Percentiles rank a stretch among this genome's conserved stretches.
Conservation (phyloP, 257 asterid species). For the Jasminum sambac region DNA sequence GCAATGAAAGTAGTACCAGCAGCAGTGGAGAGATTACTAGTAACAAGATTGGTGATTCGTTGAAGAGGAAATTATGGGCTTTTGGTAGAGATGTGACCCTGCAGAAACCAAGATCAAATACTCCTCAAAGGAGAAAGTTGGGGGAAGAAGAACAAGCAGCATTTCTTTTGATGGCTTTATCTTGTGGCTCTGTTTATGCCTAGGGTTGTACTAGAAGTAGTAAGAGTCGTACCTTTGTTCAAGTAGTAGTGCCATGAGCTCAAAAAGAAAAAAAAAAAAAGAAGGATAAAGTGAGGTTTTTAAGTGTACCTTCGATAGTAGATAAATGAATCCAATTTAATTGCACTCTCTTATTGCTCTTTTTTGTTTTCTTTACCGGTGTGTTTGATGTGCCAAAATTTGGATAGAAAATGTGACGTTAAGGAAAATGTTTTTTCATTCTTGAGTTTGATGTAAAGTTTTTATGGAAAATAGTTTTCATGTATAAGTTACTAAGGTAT, state of each 20-base stretch:
- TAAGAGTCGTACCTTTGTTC: slow-evolving; percentile 31
- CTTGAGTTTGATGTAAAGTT: too few relatives aligned
- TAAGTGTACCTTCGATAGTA: background rate
- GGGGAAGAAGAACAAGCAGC: slow-evolving; percentile 96
- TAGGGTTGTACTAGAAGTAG: slow-evolving; percentile 38
- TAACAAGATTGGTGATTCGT: slow-evolving; percentile 34
- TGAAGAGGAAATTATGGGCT: slow-evolving; percentile 50
- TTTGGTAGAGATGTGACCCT: slow-evolving; percentile 66
- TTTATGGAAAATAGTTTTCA: too few relatives aligned
- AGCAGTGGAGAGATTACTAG: slow-evolving; percentile 57
- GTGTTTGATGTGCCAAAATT: too few relatives aligned
- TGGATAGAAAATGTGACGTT: too few relatives aligned
- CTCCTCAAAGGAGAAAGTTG: slow-evolving; percentile 56
- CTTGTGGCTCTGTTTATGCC: slow-evolving; percentile 88
- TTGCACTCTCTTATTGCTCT: background rate
- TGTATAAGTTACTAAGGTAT: too few relatives aligned
- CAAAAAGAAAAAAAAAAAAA: background rate
- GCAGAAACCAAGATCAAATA: slow-evolving; percentile 82
- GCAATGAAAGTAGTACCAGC: slow-evolving; percentile 44
- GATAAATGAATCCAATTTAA: slow-evolving; percentile 10
- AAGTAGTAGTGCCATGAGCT: background rate
- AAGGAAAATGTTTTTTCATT: too few relatives aligned
- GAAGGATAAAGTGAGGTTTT: slow-evolving; percentile 6
- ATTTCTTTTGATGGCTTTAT: slow-evolving; percentile 73
- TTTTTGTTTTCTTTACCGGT: background rate